Evolutionary conservation across 208 protist genomes (phyloP).

Genomic region (Trypanosoma platydactyli): DNA sequence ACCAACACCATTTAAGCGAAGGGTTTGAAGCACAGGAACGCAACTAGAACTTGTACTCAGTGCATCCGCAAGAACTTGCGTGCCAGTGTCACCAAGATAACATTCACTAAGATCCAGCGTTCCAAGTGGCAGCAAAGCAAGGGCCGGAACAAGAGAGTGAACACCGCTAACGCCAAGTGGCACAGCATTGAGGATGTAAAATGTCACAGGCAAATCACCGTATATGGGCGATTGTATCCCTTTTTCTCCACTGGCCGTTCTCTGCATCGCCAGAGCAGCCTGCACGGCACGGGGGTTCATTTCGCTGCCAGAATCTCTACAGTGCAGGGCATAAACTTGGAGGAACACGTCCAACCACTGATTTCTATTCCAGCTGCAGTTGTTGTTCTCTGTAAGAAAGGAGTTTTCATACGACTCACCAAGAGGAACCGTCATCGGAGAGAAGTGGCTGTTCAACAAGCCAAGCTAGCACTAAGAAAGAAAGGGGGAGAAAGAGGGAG

Average conservation of each 20-base stretch:
- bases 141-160: slow-evolving; percentile 9
- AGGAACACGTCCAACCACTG: slow-evolving; percentile 18
- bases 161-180: slow-evolving; percentile 12
- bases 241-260: not conserved
- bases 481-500: not conserved
- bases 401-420: not conserved
- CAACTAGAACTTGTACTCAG: slow-evolving; percentile 18
- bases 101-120: slow-evolving; percentile 23
- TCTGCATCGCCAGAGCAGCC: slow-evolving; percentile 23
- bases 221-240: not conserved
- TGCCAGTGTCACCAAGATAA: slow-evolving; percentile 28
- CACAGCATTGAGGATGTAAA: slow-evolving; percentile 16
- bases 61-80: slow-evolving; percentile 6
- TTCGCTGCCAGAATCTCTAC: slow-evolving; percentile 16
- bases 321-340: slow-evolving; percentile 19
- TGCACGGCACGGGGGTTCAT: slow-evolving; percentile 21
- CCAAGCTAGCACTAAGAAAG: not conserved
- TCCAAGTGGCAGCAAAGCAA: slow-evolving; percentile 15
- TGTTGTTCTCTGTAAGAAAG: not conserved
- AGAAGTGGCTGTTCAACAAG: not conserved
- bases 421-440: not conserved
- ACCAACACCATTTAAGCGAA: slow-evolving; percentile 31
- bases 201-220: not conserved
- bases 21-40: not conserved
- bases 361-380: not conserved